phyloP scores from a whole-genome alignment of 495 filamentous ascomycete genomes.

The Penicillium fimorum region DNA sequence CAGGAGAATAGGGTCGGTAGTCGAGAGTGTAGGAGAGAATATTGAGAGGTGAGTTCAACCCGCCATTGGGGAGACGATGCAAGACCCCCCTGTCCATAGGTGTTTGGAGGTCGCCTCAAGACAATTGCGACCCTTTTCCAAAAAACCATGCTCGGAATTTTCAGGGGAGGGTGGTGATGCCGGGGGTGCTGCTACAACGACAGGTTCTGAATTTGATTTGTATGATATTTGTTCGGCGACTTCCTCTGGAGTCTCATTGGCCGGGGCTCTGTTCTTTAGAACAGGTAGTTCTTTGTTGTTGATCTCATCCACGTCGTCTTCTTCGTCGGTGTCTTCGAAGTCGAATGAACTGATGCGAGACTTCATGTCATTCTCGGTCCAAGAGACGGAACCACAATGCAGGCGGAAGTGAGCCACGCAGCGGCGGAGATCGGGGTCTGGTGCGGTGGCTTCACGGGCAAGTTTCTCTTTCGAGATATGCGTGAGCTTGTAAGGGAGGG shows the following conservation, averaged over 20 bases:
- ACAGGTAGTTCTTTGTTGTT: conserved; percentile 7
- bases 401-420: conserved; percentile 44
- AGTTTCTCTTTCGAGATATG: conserved; percentile 44
- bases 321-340: conserved; percentile 39
- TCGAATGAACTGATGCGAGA: conserved; percentile 44
- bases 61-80: conserved; percentile 20
- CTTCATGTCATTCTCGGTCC: conserved; percentile 46
- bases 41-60: conserved; percentile 6
- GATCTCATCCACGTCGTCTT: conserved; percentile 31
- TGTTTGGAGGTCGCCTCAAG: conserved; percentile 22
- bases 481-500: conserved; percentile 45
- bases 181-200: conserved; percentile 3
- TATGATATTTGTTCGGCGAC: conserved; percentile 13
- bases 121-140: conserved; percentile 18
- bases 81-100: conserved; percentile 19
- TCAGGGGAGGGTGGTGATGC: conserved; percentile 3
- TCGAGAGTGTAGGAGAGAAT: neutral
- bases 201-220: conserved; percentile 7
- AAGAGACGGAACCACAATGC: conserved; percentile 39
- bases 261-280: neutral
- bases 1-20: neutral
- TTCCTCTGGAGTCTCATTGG: conserved; percentile 8
- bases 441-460: conserved; percentile 41
- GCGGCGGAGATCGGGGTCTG: conserved; percentile 44
- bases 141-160: conserved; percentile 17